Evolutionary conservation across 2,329 filamentous ascomycete species (phyloP).

Genomic region (Exserohilum rostratum): DNA sequence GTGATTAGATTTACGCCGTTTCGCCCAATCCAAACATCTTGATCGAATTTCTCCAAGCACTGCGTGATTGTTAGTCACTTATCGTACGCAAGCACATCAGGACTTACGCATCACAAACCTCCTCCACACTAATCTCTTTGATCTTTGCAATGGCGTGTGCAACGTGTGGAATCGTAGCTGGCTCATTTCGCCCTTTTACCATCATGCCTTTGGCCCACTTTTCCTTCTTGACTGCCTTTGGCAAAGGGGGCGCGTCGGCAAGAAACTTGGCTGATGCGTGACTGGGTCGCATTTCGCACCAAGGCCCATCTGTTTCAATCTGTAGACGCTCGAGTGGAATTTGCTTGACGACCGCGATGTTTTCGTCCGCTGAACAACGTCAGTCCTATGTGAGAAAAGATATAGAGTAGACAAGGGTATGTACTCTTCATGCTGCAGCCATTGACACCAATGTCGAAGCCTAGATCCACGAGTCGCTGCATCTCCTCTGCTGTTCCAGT

Average conservation of each 20-base stretch:
- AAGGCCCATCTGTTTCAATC: slow-evolving; percentile 96
- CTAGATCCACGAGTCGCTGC: slow-evolving; percentile 76
- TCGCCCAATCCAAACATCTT: slow-evolving; percentile 50
- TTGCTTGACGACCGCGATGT: slow-evolving; percentile 80
- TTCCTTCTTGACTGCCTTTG: slow-evolving; percentile 92
- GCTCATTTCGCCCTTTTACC: slow-evolving; percentile 95
- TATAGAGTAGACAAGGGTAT: neutral
- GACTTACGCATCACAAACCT: slow-evolving; percentile 78
- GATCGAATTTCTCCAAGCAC: slow-evolving; percentile 49
- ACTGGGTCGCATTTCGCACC: slow-evolving; percentile 89
- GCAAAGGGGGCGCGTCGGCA: slow-evolving; percentile 71
- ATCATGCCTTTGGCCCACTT: slow-evolving; percentile 86
- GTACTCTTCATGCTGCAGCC: slow-evolving; percentile 90
- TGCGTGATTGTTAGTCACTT: slow-evolving; percentile 15
- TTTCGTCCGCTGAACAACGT: slow-evolving; percentile 58
- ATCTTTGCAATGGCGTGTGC: slow-evolving; percentile 88
- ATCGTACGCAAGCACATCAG: neutral
- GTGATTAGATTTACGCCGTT: slow-evolving; percentile 10
- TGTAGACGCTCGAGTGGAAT: slow-evolving; percentile 82
- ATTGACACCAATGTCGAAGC: slow-evolving; percentile 92
- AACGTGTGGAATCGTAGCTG: slow-evolving; percentile 82
- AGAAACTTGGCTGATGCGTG: slow-evolving; percentile 83
- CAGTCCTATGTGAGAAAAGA: neutral
- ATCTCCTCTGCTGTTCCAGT: slow-evolving; percentile 89
- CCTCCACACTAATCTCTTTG: slow-evolving; percentile 78